phyloP scores from a whole-genome alignment of 805 yeast species.

The Ogataea pini region DNA sequence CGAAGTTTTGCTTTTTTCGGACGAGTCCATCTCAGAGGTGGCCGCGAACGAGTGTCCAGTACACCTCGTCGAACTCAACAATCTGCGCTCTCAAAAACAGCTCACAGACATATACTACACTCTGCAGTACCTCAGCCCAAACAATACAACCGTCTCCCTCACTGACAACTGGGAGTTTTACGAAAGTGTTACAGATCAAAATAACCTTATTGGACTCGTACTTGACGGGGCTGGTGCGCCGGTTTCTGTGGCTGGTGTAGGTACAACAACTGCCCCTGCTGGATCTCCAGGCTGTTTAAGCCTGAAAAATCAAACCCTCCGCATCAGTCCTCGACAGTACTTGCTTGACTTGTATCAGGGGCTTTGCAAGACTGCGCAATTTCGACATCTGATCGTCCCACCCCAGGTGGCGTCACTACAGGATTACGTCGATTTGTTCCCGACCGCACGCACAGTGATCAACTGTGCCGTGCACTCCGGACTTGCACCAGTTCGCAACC shows the following conservation, averaged over 20 bases:
- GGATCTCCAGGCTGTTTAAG: constrained; percentile 7
- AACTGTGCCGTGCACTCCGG: constrained; percentile 15
- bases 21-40: constrained; percentile 11
- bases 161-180: constrained; percentile 15
- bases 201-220: constrained; percentile 1
- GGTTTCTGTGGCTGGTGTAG: neutral
- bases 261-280: neutral
- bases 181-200: constrained; percentile 8
- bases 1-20: constrained; percentile 19
- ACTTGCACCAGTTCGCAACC: constrained; percentile 14
- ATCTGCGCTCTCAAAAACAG: constrained; percentile 5
- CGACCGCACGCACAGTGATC: constrained; percentile 14
- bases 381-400: constrained; percentile 16
- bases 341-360: constrained; percentile 13
- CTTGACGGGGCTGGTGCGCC: constrained; percentile 3
- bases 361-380: constrained; percentile 4
- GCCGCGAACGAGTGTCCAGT: constrained; percentile 15
- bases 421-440: constrained; percentile 11
- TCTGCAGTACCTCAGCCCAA: constrained; percentile 12
- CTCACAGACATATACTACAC: constrained; percentile 15
- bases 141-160: constrained; percentile 8
- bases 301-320: constrained; percentile 11
- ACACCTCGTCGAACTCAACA: constrained; percentile 18
- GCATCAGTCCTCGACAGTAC: constrained; percentile 10
- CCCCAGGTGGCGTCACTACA: constrained; percentile 11